Evolutionary conservation across 192 early-diverging fungal species (phyloP).

Genomic region (Podila epicladia): DNA sequence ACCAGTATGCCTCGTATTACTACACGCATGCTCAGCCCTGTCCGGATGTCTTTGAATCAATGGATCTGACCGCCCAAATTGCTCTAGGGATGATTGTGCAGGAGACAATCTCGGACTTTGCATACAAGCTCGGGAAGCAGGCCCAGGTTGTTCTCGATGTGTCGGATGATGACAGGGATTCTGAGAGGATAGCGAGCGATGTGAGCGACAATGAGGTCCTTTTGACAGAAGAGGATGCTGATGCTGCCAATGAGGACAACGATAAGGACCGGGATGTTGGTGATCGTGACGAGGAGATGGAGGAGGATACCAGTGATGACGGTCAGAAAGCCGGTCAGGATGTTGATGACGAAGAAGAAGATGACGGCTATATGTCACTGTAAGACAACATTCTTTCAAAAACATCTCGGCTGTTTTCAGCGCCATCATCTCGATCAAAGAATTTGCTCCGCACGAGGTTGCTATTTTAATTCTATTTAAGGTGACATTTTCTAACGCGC

Average conservation of each 20-base stretch:
- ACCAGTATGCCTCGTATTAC: conserved; percentile 42
- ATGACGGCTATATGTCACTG: neutral
- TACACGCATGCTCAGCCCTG: conserved; percentile 27
- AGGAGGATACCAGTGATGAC: neutral
- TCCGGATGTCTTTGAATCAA: conserved; percentile 34
- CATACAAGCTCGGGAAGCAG: neutral
- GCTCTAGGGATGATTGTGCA: conserved; percentile 46
- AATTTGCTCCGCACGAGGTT: no score
- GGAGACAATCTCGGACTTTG: conserved; percentile 36
- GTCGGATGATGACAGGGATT: conserved; percentile 1
- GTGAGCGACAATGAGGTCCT: neutral
- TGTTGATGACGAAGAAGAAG: conserved; percentile 3
- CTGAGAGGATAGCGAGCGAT: conserved; percentile 1
- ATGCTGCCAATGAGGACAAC: neutral
- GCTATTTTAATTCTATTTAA: no score
- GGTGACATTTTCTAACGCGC: no score
- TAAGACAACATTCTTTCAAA: no score
- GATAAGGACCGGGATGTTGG: neutral
- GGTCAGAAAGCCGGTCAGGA: no score
- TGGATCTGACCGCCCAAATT: conserved; percentile 42
- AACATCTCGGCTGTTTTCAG: no score
- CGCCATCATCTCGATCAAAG: no score
- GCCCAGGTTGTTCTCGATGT: neutral
- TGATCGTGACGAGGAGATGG: neutral
- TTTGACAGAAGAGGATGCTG: neutral